Evolutionary conservation across 352 stramenopile species (phyloP).

Genomic region (Phytophthora aleatoria): DNA sequence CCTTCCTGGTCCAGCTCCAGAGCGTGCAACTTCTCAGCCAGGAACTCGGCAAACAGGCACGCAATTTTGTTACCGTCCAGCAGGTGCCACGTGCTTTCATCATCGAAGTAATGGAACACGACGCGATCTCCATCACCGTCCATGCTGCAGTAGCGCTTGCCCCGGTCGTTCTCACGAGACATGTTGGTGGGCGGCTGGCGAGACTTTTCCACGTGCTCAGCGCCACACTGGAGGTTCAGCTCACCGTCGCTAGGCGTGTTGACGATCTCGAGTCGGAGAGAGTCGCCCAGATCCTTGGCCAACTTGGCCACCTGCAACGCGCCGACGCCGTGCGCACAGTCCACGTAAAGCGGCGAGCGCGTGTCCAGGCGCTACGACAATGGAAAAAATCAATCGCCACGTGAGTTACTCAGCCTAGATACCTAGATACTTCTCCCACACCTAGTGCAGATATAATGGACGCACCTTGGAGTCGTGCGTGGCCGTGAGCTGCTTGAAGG

Average conservation of each 20-base stretch:
- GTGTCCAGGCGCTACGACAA: constrained; percentile 68
- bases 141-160: constrained; percentile 91
- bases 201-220: constrained; percentile 97
- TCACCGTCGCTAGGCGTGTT: constrained; percentile 85
- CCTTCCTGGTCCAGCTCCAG: constrained; percentile 75
- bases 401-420: constrained; percentile 10
- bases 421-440: not conserved
- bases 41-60: constrained; percentile 94
- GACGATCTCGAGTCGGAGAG: constrained; percentile 82
- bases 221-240: constrained; percentile 97
- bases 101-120: constrained; percentile 96
- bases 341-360: constrained; percentile 86
- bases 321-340: constrained; percentile 94
- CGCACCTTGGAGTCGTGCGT: constrained; percentile 72
- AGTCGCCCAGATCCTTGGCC: constrained; percentile 79
- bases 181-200: constrained; percentile 75
- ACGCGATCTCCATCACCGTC: constrained; percentile 98
- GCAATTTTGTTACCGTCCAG: constrained; percentile 99
- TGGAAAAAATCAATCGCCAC: not conserved
- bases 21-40: constrained; percentile 89
- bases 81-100: constrained; percentile 78
- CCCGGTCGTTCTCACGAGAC: constrained; percentile 64
- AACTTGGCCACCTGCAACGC: constrained; percentile 79
- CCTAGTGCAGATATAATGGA: not conserved
- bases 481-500: constrained; percentile 92